Conservation (phyloP, 805 yeast species). For the Wickerhamiella sorbophila region DNA sequence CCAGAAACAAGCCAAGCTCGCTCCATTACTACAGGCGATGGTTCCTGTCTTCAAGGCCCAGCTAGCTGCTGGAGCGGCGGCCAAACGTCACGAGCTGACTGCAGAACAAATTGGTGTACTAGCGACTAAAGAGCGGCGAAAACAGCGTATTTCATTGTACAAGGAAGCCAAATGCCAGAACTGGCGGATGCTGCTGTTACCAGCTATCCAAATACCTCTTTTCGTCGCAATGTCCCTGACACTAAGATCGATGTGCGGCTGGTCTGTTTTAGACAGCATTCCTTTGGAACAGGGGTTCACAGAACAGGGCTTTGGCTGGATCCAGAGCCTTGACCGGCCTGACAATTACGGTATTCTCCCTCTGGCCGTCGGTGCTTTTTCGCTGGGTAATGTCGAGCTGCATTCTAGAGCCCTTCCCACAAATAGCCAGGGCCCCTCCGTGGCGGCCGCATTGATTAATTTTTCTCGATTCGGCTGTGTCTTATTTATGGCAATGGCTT, state of each 20-base stretch:
- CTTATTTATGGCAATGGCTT: conserved; percentile 66
- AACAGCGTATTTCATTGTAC: conserved; percentile 60
- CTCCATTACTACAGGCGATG: conserved; percentile 61
- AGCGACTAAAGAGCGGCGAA: conserved; percentile 63
- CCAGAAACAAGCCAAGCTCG: conserved; percentile 52
- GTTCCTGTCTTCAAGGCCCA: conserved; percentile 54
- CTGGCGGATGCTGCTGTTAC: conserved; percentile 60
- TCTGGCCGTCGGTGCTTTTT: conserved; percentile 48
- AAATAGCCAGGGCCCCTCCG: conserved; percentile 19
- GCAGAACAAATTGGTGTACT: conserved; percentile 67
- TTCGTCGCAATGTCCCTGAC: conserved; percentile 73
- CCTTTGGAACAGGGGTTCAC: conserved; percentile 23
- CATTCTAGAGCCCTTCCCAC: conserved; percentile 42
- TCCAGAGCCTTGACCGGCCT: conserved; percentile 40
- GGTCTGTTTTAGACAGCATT: conserved; percentile 21
- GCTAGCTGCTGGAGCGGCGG: conserved; percentile 29
- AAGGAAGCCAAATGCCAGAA: conserved; percentile 51
- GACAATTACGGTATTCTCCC: conserved; percentile 60
- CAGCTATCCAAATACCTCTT: conserved; percentile 71
- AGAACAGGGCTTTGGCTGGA: conserved; percentile 48
- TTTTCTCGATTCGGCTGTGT: conserved; percentile 62
- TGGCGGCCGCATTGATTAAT: conserved; percentile 36
- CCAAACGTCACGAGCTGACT: conserved; percentile 32
- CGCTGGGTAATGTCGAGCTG: conserved; percentile 74
- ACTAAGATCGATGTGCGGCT: conserved; percentile 60